Base-by-base conservation (phyloP, 2,329 filamentous ascomycete species). In the Colletotrichum euphorbiae region DNA sequence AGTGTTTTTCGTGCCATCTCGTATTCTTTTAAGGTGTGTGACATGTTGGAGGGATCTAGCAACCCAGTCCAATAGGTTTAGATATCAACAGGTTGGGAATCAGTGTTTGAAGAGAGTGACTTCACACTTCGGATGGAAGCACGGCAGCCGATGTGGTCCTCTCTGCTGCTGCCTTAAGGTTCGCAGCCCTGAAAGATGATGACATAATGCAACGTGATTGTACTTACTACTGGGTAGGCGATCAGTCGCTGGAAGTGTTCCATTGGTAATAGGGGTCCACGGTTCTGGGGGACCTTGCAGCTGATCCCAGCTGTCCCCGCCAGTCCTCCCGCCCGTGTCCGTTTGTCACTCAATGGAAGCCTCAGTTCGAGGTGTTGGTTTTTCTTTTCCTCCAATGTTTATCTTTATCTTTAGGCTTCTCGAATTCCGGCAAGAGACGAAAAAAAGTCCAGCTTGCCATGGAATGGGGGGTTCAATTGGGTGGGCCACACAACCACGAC, bases 231-330 rank as follows among this genome's bases (percentile, higher is more conserved):
- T n/a, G n/a, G n/a, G n/a, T n/a, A 11, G 5, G n/a, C 13, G 33
- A 46, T 46, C 45, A 50, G 62, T 8, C 24, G 54, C 17, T 51
- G 8, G 43, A 38, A 51, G 45, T 42, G n/a, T 21, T n/a, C n/a
- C n/a, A n/a, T n/a, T 56, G 33, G 52, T 33, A 43, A 28, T 54
- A 61, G 40, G 62, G 62, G 57, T 62, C 57, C 57, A 62, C 48
- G 48, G 48, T 43, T 40, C 51, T 62, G 48, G 48, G 48, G 57
- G 62, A 19, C 48, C 63, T 62, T 62, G 63, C 40, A 54, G 31
- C 36, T 55, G 63, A 66, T 48, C 28, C 40, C 48, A 42, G 57
- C 31, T 33, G 4, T 19, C 28, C 43, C 36, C 28, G 28, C 28
- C 28, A 28, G 28, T 28, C 28, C 28, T 28, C 28, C 28, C 28